phyloP scores from a whole-genome alignment of 805 yeast species.

The Pichia nanzhaoensis region DNA sequence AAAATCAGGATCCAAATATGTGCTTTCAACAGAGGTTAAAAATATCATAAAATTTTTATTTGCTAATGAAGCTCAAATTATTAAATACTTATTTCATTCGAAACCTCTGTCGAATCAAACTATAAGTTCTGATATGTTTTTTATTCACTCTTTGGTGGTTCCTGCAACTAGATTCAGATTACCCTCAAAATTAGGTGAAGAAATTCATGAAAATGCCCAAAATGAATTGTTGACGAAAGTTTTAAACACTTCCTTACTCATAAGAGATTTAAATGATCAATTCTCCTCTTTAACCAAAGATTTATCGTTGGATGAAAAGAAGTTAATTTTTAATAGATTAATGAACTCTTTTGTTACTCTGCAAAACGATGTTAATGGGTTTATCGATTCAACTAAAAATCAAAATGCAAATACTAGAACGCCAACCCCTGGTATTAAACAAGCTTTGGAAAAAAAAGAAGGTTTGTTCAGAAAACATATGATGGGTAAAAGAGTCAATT shows the following conservation, averaged over 20 bases:
- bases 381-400: conserved; percentile 86
- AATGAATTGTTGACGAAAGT: conserved; percentile 81
- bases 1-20: conserved; percentile 73
- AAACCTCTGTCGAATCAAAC: conserved; percentile 52
- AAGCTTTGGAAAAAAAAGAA: conserved; percentile 96
- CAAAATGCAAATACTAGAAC: conserved; percentile 62
- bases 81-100: conserved; percentile 74
- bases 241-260: conserved; percentile 69
- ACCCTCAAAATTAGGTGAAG: conserved; percentile 96
- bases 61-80: conserved; percentile 58
- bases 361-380: conserved; percentile 92
- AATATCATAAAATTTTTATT: conserved; percentile 73
- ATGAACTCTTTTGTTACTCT: conserved; percentile 94
- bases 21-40: conserved; percentile 81
- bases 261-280: conserved; percentile 85
- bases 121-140: conserved; percentile 74
- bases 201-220: conserved; percentile 88
- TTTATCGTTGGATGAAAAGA: conserved; percentile 57
- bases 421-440: conserved; percentile 94
- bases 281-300: conserved; percentile 59
- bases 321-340: conserved; percentile 69
- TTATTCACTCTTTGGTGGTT: conserved; percentile 80
- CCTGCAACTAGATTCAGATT: conserved; percentile 96
- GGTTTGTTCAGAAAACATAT: conserved; percentile 97
- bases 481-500: conserved; percentile 99